These are phyloP conservation scores for Medicago ruthenica DNA, from an alignment of 306 rosid species.

Conservation along the genomic window DNA sequence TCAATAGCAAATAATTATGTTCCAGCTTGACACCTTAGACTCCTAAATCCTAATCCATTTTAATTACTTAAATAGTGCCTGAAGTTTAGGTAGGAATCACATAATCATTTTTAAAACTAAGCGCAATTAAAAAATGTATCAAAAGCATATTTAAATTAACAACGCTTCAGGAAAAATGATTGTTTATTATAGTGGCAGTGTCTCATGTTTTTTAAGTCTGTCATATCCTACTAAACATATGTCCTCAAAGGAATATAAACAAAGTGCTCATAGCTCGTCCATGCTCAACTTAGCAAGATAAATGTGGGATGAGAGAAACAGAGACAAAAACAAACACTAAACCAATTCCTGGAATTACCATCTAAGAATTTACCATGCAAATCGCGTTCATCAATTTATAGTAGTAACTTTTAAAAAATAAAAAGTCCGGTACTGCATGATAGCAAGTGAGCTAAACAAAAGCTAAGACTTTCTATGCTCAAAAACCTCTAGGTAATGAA, in stretches of 20 bases:
- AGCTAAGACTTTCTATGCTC: neutral
- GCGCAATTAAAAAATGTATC: neutral
- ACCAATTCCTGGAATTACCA: neutral
- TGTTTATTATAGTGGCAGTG: neutral
- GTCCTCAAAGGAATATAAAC: neutral
- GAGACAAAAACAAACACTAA: neutral
- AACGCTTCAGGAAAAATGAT: neutral
- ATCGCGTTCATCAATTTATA: neutral
- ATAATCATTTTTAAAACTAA: neutral
- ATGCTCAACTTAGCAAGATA: neutral
- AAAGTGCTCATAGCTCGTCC: neutral
- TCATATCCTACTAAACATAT: neutral
- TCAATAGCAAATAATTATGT: neutral
- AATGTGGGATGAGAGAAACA: neutral
- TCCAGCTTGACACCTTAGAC: neutral
- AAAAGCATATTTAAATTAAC: neutral
- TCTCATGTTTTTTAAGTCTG: neutral
- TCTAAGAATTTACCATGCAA: neutral
- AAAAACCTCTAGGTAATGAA: neutral
- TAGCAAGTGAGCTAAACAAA: neutral
- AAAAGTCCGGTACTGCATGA: neutral
- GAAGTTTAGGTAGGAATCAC: neutral
- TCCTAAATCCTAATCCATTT: neutral
- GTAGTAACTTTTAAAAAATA: neutral
- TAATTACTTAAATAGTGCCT: neutral